Evolutionary conservation across 2,329 filamentous ascomycete species (phyloP).

Genomic region (Berkeleyomyces rouxiae): DNA sequence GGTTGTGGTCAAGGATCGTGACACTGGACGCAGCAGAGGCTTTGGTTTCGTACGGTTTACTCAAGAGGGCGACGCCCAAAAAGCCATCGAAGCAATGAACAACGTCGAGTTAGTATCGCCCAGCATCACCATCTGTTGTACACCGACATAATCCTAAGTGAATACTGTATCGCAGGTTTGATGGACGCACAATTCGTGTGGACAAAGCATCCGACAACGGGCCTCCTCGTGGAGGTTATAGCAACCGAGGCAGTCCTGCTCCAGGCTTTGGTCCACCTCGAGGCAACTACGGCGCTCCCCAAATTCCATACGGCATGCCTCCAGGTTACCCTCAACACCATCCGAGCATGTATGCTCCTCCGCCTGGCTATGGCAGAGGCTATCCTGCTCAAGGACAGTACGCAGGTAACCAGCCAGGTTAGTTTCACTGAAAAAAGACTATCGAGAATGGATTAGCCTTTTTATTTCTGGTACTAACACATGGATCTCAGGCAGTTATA

Average conservation of each 20-base stretch:
- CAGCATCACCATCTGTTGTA: not conserved
- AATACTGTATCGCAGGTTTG: slow-evolving; percentile 46
- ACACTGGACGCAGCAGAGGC: slow-evolving; percentile 88
- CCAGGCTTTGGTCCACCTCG: slow-evolving; percentile 28
- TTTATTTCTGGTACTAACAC: not conserved
- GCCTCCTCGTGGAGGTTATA: slow-evolving; percentile 30
- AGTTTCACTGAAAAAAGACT: slow-evolving; percentile 6
- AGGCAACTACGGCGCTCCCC: slow-evolving; percentile 27
- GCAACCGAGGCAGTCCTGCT: slow-evolving; percentile 24
- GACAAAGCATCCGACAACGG: slow-evolving; percentile 83
- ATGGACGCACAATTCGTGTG: slow-evolving; percentile 85
- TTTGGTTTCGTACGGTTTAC: slow-evolving; percentile 92
- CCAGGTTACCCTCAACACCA: slow-evolving; percentile 11
- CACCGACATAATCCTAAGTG: slow-evolving; percentile 1
- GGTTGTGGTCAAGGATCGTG: slow-evolving; percentile 96
- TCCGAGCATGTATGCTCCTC: slow-evolving; percentile 23
- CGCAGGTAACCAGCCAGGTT: slow-evolving; percentile 27
- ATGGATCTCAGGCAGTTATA: slow-evolving; percentile 1
- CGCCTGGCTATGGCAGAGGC: slow-evolving; percentile 24
- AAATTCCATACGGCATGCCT: slow-evolving; percentile 22
- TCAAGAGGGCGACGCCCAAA: slow-evolving; percentile 57
- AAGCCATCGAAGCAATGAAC: slow-evolving; percentile 66
- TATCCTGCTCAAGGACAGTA: slow-evolving; percentile 24
- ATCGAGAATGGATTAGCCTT: not conserved
- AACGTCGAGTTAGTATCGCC: slow-evolving; percentile 58